Base-by-base conservation (phyloP, 352 stramenopile genomes). In the Phytophthora pini region DNA sequence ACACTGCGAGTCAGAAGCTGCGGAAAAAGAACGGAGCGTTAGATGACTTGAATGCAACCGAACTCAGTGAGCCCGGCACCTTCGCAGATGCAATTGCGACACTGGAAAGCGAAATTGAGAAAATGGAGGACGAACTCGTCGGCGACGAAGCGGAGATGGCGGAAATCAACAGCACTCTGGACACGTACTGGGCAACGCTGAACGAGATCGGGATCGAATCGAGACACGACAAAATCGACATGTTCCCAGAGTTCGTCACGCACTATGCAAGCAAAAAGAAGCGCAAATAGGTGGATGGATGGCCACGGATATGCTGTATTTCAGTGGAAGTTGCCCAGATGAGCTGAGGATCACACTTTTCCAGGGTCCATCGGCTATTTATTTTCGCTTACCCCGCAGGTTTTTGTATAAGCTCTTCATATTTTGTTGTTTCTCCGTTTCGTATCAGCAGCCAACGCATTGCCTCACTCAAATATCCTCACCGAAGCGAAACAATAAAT, bases 121-220 rank as follows among this genome's bases (percentile, higher is more conserved):
- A 82, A 43, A 45, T 89, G 44, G 73, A 89, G 34, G 76, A 82
- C 27, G 74, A 87, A 47, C 80, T 89, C 39, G 64, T 68, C 10
- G 63, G 86, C 26, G 65, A 78, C 82, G 62, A 87, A 82, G 56
- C 75, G 65, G 41, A 88, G 29, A 66, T 68, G 46, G 57, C 51
- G 12, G 24, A 51, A 61, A 65, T 65, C 39, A 72, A 72, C 36
- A 34, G 24, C 7, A 58, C 59, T 2, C 52, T 72, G 4, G 65
- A 62, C 27, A 56, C 32, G 29, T 91, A 86, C 55, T 89, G 82
- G 76, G 67, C 56, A 17, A 87, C 67, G 12, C 56, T 94, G 56
- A 90, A 88, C 47, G 80, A 88, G 29, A 94, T 88, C 36, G 82
- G 79, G 10, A 84, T 87, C 57, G 77, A 84, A 3, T 40, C 70